Conservation (phyloP, 2,329 filamentous ascomycete species). For the Aspergillus amoenus region DNA sequence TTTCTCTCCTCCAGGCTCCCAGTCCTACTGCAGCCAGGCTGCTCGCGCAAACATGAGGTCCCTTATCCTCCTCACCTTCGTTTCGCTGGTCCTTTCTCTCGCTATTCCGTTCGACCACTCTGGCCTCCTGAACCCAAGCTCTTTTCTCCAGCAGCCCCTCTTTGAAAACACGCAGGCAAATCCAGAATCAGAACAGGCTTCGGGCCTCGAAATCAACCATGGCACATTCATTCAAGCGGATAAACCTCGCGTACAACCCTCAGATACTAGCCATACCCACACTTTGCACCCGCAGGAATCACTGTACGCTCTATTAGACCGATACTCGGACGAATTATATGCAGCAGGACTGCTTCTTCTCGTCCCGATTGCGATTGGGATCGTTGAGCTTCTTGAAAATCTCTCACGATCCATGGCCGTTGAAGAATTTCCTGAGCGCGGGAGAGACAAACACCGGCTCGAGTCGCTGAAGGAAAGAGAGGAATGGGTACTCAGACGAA, state of each 20-base stretch:
- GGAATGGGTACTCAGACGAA: not conserved
- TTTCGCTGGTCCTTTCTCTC: not conserved
- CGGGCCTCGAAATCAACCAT: not conserved
- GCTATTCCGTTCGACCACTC: not conserved
- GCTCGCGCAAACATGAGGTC: not conserved
- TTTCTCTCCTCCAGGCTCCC: not conserved
- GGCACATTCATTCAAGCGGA: not conserved
- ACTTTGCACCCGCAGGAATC: constrained; percentile 1
- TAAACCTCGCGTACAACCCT: not conserved
- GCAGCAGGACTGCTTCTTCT: constrained; percentile 8
- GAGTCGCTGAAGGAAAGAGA: constrained; percentile 3
- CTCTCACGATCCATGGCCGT: constrained; percentile 1
- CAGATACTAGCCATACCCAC: not conserved
- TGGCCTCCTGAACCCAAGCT: not conserved
- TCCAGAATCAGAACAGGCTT: not conserved
- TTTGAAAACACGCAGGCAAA: not conserved
- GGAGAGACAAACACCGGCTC: constrained; percentile 5
- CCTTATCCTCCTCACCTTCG: not conserved
- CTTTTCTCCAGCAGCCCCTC: not conserved
- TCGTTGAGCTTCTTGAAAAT: constrained; percentile 10
- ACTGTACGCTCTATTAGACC: not conserved
- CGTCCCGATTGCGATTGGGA: constrained; percentile 8
- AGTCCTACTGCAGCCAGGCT: not conserved
- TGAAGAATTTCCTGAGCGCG: constrained; percentile 9
- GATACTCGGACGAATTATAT: constrained; percentile 8